Evolutionary conservation across 148 eudicot species (phyloP).

Genomic region (Euryodendron excelsum): DNA sequence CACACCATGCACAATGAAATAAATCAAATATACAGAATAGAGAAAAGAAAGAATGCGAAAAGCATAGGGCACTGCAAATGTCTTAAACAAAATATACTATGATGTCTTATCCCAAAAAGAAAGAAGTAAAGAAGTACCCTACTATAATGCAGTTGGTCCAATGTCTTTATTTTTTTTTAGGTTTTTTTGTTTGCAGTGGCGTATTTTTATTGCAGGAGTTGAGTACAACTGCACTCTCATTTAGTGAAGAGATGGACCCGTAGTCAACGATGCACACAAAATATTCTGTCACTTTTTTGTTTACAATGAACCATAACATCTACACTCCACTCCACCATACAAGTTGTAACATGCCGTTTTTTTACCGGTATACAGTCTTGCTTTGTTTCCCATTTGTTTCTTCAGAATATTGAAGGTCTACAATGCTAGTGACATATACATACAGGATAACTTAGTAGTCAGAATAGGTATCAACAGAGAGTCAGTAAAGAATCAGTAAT

Average conservation of each 20-base stretch:
- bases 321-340: not conserved
- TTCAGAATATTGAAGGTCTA: not conserved
- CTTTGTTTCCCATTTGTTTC: not conserved
- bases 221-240: not conserved
- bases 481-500: too few relatives aligned
- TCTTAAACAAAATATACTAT: not conserved
- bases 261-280: not conserved
- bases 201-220: not conserved
- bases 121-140: not conserved
- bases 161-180: too few relatives aligned
- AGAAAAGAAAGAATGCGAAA: not conserved
- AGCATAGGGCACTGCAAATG: not conserved
- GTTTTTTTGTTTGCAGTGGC: not conserved
- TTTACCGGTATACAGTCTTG: not conserved
- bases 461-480: too few relatives aligned
- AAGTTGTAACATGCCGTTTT: not conserved
- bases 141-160: not conserved
- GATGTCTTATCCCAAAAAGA: not conserved
- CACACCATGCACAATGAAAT: not conserved
- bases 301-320: too few relatives aligned
- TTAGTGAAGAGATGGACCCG: not conserved
- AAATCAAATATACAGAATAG: not conserved
- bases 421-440: not conserved
- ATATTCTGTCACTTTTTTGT: not conserved
- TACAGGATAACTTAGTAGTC: too few relatives aligned